Base-by-base conservation (phyloP, 331 rosid species). In the Pyracantha coccinea region DNA sequence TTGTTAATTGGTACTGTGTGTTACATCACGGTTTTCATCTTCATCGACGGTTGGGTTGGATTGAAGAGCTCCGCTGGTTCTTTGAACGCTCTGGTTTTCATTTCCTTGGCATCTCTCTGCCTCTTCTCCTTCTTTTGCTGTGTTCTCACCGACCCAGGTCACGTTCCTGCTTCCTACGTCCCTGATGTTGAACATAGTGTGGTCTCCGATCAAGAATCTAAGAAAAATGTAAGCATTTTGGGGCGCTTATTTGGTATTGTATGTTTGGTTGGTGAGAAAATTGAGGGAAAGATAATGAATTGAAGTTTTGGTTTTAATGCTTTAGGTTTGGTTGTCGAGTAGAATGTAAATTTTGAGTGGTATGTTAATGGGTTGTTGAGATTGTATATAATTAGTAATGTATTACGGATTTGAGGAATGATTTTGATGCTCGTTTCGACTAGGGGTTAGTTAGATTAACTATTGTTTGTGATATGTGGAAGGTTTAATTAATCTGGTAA, bases 141-240 rank as follows among this genome's bases (percentile, higher is more conserved):
- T 77, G 93, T 93, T 78, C 81, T 93, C 62, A 83, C 82, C 24
- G 93, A 91, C 74, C 96, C 98, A 19, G 98, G 98, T 57, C 72
- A 78, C 9, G 86, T 87, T 24, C 92, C 98, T 9, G 75, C 92
- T 86, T 88, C 97, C 24, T 89, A 88, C 74, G 76, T 78, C 64
- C 98, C 98, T n/a, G 98, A 93, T 81, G 81, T 89, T 78, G 98
- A 89, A 84, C 80, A 79, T 58, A 65, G 21, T 52, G 53, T 60
- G n/a, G 38, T 52, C 31, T 41, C 86, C 10, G 83, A 83, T 82
- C 83, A 80, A 50, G 85, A 72, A 73, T 31, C 70, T 54, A 47
- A 81, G 71, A 80, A 79, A 80, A 81, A 83, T 84, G 98, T 90
- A 80, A 84, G 91, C 74, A 77, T 29, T 47, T 50, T 16, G 44